phyloP scores from a whole-genome alignment of 306 rosid species.

The Malus asiatica region DNA sequence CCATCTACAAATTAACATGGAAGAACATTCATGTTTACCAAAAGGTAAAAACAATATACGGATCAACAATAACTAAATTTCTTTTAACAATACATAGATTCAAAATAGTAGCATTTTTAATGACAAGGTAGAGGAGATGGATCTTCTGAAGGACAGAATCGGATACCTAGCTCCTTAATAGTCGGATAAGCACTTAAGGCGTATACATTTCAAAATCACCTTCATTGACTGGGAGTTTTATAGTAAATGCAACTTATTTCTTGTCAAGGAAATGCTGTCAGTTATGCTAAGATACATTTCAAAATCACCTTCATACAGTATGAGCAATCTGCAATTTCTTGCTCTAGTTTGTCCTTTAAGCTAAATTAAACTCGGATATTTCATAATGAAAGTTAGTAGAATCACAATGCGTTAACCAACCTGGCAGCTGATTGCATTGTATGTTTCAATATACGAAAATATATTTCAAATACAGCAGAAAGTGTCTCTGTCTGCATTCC shows the following conservation, averaged over 20 bases:
- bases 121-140: not conserved
- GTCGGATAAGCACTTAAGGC: not conserved
- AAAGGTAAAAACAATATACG: not conserved
- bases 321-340: not conserved
- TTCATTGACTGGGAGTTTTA: not conserved
- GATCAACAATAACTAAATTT: not conserved
- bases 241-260: not conserved
- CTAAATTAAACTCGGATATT: not conserved
- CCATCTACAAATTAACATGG: not conserved
- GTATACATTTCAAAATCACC: not conserved
- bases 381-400: not conserved
- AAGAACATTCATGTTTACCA: not conserved
- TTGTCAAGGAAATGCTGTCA: not conserved
- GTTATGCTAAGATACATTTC: not conserved
- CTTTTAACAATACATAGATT: not conserved
- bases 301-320: not conserved
- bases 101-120: not conserved
- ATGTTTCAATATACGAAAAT: constrained; percentile 83
- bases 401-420: constrained; percentile 19
- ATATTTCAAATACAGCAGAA: constrained; percentile 87
- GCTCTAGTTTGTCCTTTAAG: not conserved
- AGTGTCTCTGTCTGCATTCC: constrained; percentile 83
- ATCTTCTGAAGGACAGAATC: not conserved
- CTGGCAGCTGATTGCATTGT: constrained; percentile 46
- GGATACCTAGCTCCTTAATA: not conserved